Evolutionary conservation across 2,329 filamentous ascomycete genomes (phyloP).

Genomic region (Corynespora cassiicola): DNA sequence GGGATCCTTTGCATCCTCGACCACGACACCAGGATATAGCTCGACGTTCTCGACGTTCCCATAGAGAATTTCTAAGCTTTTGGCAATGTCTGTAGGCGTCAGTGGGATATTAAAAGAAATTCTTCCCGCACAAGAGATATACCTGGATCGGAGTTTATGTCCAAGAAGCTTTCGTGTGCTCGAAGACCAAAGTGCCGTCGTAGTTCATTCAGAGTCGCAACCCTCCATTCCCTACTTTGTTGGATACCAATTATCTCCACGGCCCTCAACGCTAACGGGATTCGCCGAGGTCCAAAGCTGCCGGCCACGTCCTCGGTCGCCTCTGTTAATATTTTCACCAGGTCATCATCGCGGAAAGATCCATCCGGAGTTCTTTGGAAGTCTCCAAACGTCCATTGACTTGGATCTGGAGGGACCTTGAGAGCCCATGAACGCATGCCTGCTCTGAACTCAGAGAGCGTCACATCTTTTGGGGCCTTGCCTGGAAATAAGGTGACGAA

Average conservation of each 20-base stretch:
- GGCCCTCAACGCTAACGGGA: conserved; percentile 53
- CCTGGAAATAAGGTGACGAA: conserved; percentile 27
- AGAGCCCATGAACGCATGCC: conserved; percentile 51
- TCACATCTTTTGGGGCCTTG: conserved; percentile 30
- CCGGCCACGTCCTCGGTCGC: conserved; percentile 70
- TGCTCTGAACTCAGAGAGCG: conserved; percentile 47
- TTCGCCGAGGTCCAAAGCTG: conserved; percentile 57
- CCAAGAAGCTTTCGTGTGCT: conserved; percentile 75
- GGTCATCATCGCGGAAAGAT: conserved; percentile 73
- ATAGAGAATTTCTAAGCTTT: conserved; percentile 55
- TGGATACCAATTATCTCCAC: conserved; percentile 77
- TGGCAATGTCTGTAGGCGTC: conserved; percentile 44
- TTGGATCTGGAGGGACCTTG: conserved; percentile 66
- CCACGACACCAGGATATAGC: conserved; percentile 74
- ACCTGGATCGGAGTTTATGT: conserved; percentile 76
- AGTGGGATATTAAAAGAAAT: too few species aligned
- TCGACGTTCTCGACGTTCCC: conserved; percentile 61
- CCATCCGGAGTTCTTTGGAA: conserved; percentile 69
- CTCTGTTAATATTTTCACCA: conserved; percentile 71
- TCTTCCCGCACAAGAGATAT: too few species aligned
- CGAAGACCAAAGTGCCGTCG: conserved; percentile 77
- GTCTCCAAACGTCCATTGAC: conserved; percentile 68
- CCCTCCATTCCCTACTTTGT: conserved; percentile 74
- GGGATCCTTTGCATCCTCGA: conserved; percentile 73
- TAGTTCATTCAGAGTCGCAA: conserved; percentile 80